These are phyloP conservation scores for Betula pendula DNA, from an alignment of 306 rosid genomes.

Conservation along the genomic window DNA sequence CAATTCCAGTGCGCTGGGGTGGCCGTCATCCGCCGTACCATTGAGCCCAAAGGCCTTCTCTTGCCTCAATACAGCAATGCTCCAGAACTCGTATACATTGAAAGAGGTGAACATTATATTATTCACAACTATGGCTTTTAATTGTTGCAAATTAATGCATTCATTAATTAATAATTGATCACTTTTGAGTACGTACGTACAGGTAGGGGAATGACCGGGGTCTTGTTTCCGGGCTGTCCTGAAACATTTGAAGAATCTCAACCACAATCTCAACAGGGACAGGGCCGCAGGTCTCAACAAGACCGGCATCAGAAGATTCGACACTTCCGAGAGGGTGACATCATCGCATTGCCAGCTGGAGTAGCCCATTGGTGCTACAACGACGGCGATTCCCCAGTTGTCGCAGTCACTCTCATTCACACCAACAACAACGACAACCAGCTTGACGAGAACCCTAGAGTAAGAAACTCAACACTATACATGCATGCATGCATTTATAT, in stretches of 20 bases:
- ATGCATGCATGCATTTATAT: too few relatives aligned
- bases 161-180: too few relatives aligned
- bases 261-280: conserved; percentile 32
- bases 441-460: conserved; percentile 63
- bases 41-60: conserved; percentile 48
- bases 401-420: conserved; percentile 44
- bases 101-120: conserved; percentile 26
- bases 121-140: too few relatives aligned
- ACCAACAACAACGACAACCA: conserved; percentile 45
- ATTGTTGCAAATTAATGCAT: too few relatives aligned
- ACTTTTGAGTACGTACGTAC: too few relatives aligned
- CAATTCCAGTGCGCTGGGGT: conserved; percentile 42
- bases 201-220: conserved; percentile 39
- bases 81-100: conserved; percentile 40
- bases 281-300: background rate
- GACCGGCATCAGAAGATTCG: conserved; percentile 45
- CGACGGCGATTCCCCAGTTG: conserved; percentile 29
- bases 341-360: conserved; percentile 43
- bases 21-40: conserved; percentile 27
- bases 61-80: conserved; percentile 46
- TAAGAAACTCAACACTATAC: conserved; percentile 6
- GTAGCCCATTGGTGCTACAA: conserved; percentile 42
- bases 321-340: conserved; percentile 34
- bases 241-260: conserved; percentile 38
- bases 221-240: conserved; percentile 42